Evolutionary conservation across 352 stramenopile species (phyloP).

Genomic region (Pythium insidiosum): DNA sequence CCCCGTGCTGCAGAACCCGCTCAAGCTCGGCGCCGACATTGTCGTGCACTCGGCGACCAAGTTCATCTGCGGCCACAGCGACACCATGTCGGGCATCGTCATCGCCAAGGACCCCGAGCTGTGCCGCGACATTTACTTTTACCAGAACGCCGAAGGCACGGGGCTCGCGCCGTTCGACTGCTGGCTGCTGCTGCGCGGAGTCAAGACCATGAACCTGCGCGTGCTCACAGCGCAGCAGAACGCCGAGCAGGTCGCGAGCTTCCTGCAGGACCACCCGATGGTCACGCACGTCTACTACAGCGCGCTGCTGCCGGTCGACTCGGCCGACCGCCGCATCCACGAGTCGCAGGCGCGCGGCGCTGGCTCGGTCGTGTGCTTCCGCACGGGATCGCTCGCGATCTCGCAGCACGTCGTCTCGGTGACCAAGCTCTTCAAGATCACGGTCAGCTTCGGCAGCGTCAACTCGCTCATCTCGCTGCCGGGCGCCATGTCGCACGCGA

Average conservation of each 20-base stretch:
- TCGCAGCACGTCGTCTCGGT: slow-evolving; percentile 87
- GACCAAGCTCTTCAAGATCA: slow-evolving; percentile 95
- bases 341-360: slow-evolving; percentile 74
- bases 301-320: slow-evolving; percentile 59
- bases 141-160: slow-evolving; percentile 88
- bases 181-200: slow-evolving; percentile 82
- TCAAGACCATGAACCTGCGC: slow-evolving; percentile 87
- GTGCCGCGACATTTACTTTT: slow-evolving; percentile 84
- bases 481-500: slow-evolving; percentile 94
- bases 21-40: slow-evolving; percentile 92
- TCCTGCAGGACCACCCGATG: slow-evolving; percentile 74
- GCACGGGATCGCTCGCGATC: slow-evolving; percentile 75
- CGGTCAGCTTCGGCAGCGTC: slow-evolving; percentile 88
- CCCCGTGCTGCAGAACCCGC: slow-evolving; percentile 93
- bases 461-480: slow-evolving; percentile 91
- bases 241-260: slow-evolving; percentile 84
- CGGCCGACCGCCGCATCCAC: slow-evolving; percentile 73
- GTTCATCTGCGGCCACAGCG: slow-evolving; percentile 96
- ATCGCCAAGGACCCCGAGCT: slow-evolving; percentile 79
- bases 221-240: slow-evolving; percentile 84
- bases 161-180: slow-evolving; percentile 87
- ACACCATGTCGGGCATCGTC: slow-evolving; percentile 94
- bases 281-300: slow-evolving; percentile 92
- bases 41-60: slow-evolving; percentile 97
- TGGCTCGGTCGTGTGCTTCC: slow-evolving; percentile 89